Percentiles rank a stretch among this genome's conserved stretches.
Evolutionary conservation across 352 stramenopile species (phyloP).

Genomic region (Phytophthora fragariaefolia): DNA sequence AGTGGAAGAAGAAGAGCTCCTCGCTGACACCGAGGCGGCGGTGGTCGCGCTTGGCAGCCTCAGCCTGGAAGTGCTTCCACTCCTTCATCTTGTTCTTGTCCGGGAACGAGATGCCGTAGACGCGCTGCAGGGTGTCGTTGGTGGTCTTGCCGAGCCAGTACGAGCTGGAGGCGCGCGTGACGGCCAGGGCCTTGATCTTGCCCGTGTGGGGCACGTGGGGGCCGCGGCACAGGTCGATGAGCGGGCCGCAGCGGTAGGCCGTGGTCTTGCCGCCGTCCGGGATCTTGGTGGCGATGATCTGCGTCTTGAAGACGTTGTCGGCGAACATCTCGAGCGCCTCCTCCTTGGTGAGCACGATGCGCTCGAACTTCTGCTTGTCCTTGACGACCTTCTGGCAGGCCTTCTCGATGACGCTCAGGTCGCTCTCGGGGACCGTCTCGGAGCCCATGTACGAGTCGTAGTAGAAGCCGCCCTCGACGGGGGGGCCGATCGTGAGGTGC

Average conservation of each 20-base stretch:
- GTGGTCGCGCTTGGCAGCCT: conserved; percentile 98
- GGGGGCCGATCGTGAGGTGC: conserved; percentile 97
- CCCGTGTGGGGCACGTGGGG: conserved; percentile 97
- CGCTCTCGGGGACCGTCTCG: conserved; percentile 70
- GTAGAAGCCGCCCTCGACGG: conserved; percentile 96
- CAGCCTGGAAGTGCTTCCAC: conserved; percentile 96
- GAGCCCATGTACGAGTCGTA: conserved; percentile 99
- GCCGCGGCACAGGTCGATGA: conserved; percentile 98
- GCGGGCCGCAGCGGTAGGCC: conserved; percentile 96
- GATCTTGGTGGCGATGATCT: conserved; percentile 98
- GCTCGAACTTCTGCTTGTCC: conserved; percentile 98
- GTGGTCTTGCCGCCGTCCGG: conserved; percentile 96
- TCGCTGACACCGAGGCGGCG: conserved; percentile 93
- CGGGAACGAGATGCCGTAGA: conserved; percentile 98
- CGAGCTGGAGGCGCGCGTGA: conserved; percentile 94
- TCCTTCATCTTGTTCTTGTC: conserved; percentile 98
- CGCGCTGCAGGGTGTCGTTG: conserved; percentile 96
- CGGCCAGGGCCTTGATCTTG: conserved; percentile 96
- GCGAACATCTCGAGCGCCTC: conserved; percentile 98
- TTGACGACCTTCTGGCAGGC: conserved; percentile 95
- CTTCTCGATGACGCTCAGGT: conserved; percentile 92
- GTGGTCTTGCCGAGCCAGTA: conserved; percentile 98
- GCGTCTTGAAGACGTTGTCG: conserved; percentile 99
- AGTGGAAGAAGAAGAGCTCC: conserved; percentile 96
- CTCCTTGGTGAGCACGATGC: conserved; percentile 98